Evolutionary conservation across 2,329 filamentous ascomycete genomes (phyloP).

Genomic region (Parastagonospora avenae): DNA sequence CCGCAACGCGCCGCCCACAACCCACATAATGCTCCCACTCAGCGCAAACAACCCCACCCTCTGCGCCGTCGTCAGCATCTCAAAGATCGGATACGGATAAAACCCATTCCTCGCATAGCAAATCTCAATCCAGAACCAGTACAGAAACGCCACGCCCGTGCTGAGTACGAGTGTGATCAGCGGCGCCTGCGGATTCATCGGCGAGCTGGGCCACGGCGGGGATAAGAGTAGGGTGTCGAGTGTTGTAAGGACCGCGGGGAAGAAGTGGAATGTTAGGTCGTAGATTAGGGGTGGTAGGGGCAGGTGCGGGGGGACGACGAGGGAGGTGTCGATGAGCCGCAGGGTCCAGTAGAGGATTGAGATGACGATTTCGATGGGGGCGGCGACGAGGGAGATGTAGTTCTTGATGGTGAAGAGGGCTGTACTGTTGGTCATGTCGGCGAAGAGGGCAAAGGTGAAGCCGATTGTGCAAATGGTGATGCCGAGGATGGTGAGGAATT

Average conservation of each 20-base stretch:
- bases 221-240: slow-evolving; percentile 71
- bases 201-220: slow-evolving; percentile 67
- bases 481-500: slow-evolving; percentile 77
- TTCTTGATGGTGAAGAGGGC: slow-evolving; percentile 72
- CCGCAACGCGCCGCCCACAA: slow-evolving; percentile 71
- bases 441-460: slow-evolving; percentile 65
- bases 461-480: slow-evolving; percentile 65
- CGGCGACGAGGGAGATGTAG: slow-evolving; percentile 65
- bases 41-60: slow-evolving; percentile 71
- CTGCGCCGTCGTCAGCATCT: slow-evolving; percentile 66
- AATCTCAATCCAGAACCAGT: slow-evolving; percentile 79
- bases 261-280: slow-evolving; percentile 56
- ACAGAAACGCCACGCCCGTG: slow-evolving; percentile 65
- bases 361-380: slow-evolving; percentile 74
- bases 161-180: slow-evolving; percentile 65
- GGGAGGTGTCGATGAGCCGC: slow-evolving; percentile 57
- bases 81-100: slow-evolving; percentile 88
- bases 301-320: slow-evolving; percentile 54
- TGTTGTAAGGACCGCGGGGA: slow-evolving; percentile 67
- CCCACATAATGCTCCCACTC: slow-evolving; percentile 73
- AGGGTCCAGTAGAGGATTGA: slow-evolving; percentile 76
- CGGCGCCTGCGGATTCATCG: slow-evolving; percentile 56
- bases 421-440: slow-evolving; percentile 63
- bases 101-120: slow-evolving; percentile 72
- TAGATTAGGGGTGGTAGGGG: slow-evolving; percentile 53